Base-by-base conservation (phyloP, 805 yeast species). In the Candida berthetii region DNA sequence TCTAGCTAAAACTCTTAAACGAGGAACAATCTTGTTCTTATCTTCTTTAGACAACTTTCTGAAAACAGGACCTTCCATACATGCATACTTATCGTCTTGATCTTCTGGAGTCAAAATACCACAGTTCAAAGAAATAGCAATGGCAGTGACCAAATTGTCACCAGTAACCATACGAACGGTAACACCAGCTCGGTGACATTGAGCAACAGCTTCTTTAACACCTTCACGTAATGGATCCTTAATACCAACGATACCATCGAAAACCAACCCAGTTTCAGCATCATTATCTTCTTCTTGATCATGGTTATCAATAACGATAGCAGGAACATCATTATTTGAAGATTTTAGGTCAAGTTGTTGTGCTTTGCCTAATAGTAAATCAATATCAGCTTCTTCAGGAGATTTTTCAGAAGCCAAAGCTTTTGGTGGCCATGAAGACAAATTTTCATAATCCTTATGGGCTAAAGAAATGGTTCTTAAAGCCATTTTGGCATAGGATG, bases 161-260 rank as follows among this genome's bases (percentile, higher is more conserved):
- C 99, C 99, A 17, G 99, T 93, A 36, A 93, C 97, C 99, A 93
- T 93, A 51, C 96, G 75, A 16, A 93, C 98, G 19, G 84, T 76
- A 19, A 93, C 98, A 43, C 99, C 98, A 1, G 99, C 98, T 28
- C 69, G 69, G 51, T 78, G 81, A 66, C 99, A 93, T 56, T 84
- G 83, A 32, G 71, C 69, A 24, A 93, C 96, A 1, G 99, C 96
- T 35, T 82, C 80, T n/a, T 79, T 73, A 9, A 93, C 98, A 47
- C 96, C 97, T 5, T 74, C 76, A 53, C 97, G 81, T 44, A 93
- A 71, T 0, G 99, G 99, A 65, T 93, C 99, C 66, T 88, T 91
- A 54, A 93, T 87, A 48, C 98, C 99, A 33, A 90, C 89, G 34
- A 91, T 65, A 40, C 82, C 79, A 56, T 91, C 83, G 32, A 89